phyloP scores from a whole-genome alignment of 2,329 filamentous ascomycete genomes.

The Emmonsiellopsis sp. region DNA sequence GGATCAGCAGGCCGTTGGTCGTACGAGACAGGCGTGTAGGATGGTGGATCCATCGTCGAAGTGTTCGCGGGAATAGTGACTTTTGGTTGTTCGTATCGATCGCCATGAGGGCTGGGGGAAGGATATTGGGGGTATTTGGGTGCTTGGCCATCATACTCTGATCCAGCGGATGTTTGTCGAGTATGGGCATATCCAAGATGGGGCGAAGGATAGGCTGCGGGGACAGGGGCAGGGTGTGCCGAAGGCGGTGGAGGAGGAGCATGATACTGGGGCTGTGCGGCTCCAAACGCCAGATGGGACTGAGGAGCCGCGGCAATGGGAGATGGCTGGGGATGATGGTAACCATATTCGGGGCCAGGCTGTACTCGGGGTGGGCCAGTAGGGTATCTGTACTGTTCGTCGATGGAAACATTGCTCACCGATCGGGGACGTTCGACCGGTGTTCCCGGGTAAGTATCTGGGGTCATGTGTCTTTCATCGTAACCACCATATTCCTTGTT shows the following conservation, averaged over 20 bases:
- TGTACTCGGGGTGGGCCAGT: slow-evolving; percentile 37
- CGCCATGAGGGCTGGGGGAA: slow-evolving; percentile 6
- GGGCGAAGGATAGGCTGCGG: slow-evolving; percentile 25
- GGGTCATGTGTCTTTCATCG: slow-evolving; percentile 43
- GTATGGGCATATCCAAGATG: slow-evolving; percentile 24
- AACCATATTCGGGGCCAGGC: slow-evolving; percentile 38
- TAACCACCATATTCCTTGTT: slow-evolving; percentile 53
- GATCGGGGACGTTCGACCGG: slow-evolving; percentile 48
- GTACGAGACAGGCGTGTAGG: background rate
- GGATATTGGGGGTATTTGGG: slow-evolving; percentile 21
- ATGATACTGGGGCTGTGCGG: slow-evolving; percentile 32
- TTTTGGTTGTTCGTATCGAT: slow-evolving; percentile 20
- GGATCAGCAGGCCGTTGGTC: background rate
- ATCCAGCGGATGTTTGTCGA: slow-evolving; percentile 22
- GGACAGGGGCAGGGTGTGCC: slow-evolving; percentile 37
- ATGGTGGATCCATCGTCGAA: background rate
- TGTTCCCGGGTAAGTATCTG: slow-evolving; percentile 38
- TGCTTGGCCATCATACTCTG: slow-evolving; percentile 22
- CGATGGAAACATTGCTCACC: slow-evolving; percentile 49
- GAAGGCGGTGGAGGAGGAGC: slow-evolving; percentile 32
- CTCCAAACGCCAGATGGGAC: slow-evolving; percentile 35
- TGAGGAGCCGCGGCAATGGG: slow-evolving; percentile 27
- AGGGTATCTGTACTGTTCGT: slow-evolving; percentile 34
- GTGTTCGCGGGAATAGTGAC: slow-evolving; percentile 17
- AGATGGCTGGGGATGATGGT: slow-evolving; percentile 23